Base-by-base conservation (phyloP, 2,329 filamentous ascomycete genomes). In the Curvularia hawaiiensis region DNA sequence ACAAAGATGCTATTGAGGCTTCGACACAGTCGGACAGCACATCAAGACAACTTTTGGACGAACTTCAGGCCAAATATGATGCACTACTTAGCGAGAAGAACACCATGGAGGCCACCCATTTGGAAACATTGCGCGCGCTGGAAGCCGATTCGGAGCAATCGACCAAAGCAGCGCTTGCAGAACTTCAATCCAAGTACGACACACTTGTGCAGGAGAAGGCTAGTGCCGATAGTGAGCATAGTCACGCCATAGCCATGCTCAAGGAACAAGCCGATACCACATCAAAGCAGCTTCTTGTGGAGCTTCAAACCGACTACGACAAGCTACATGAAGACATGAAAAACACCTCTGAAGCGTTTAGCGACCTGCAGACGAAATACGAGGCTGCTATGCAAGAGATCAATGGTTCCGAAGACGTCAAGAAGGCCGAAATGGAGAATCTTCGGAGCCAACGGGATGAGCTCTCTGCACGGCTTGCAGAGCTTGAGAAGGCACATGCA, bases 1-100 rank as follows among this genome's bases (percentile, higher is more conserved):
- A 74, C 41, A 58, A 35, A 26, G 61, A 53, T 28, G 69, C 68
- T 1, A 59, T 74, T 14, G 62, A 72, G 24, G 61, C 66, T 11
- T 39, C 72, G 14, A 67, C 68, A 54, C 66, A 72, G 26, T 65
- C 59, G 8, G 60, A 67, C 12, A 60, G 45, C 22, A 49, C 64
- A 4, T 66, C 68, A 1, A 69, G 64, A 26, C 49, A 53, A 45
- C 46, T 55, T 2, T 45, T 62, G 2, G 53, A 48, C 3, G 59
- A 64, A 20, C 35, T 63, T 4, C 61, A 65, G 39, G 44, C 54
- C 35, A 67, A 63, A 28, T 62, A 66, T 50, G 61, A 57, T 26
- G 16, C 44, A 24, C 18, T 59, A 14, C n/a, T 62, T 14, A 33
- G 50, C 18, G 52, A 57, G 12, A 53, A 57, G 45, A 47, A 14